Percentiles rank a stretch among this genome's conserved stretches.
Conservation (phyloP, 257 asterid species). For the Nicotiana tomentosiformis region DNA sequence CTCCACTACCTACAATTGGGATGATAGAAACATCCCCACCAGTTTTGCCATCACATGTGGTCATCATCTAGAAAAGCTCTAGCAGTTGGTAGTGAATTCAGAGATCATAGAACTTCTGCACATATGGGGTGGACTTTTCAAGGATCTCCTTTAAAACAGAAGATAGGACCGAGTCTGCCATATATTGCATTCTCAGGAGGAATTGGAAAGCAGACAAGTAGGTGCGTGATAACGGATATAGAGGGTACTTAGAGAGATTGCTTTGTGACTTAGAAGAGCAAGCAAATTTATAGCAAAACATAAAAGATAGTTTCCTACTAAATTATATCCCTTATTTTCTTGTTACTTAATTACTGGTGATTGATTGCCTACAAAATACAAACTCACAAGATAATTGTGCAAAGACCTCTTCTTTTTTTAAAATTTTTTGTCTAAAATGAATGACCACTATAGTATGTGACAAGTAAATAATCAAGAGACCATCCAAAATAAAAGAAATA, state of each 20-base stretch:
- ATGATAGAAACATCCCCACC: background rate
- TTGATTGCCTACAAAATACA: background rate
- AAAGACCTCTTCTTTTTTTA: too few relatives aligned
- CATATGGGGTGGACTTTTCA: constrained; percentile 23
- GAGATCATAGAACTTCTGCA: constrained; percentile 20
- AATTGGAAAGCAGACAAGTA: background rate
- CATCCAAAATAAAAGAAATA: too few relatives aligned
- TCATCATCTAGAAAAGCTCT: background rate
- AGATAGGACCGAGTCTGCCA: constrained; percentile 17
- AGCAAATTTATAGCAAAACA: background rate
- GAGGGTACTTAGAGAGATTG: background rate
- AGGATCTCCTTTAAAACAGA: constrained; percentile 16
- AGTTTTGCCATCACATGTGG: background rate
- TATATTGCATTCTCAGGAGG: background rate
- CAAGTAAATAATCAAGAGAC: too few relatives aligned
- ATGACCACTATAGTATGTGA: too few relatives aligned
- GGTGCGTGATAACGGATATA: background rate
- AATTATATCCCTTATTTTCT: background rate
- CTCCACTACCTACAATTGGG: constrained; percentile 26
- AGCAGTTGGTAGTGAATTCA: constrained; percentile 16
- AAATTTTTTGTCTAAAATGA: too few relatives aligned
- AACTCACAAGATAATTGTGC: too few relatives aligned
- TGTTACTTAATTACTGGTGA: background rate
- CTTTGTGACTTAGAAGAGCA: background rate
- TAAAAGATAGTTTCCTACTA: background rate